These are phyloP conservation scores for Neofusicoccum parvum DNA, from an alignment of 2,329 filamentous ascomycete genomes.

Conservation along the genomic window DNA sequence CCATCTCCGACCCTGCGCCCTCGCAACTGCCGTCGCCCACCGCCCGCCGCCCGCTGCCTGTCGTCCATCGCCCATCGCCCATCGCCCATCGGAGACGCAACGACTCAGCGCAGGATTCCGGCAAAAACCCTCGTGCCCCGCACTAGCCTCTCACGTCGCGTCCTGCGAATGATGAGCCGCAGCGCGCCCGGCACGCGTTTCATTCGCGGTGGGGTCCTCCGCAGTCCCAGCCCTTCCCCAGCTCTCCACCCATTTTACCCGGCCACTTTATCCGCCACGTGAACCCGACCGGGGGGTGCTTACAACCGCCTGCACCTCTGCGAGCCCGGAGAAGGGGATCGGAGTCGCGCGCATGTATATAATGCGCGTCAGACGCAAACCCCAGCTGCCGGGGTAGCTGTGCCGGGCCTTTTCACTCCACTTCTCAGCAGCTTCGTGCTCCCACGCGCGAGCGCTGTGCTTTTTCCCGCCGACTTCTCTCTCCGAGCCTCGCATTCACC, in stretches of 20 bases:
- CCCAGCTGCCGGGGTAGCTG: not conserved
- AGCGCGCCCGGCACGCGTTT: not conserved
- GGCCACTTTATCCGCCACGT: constrained; percentile 15
- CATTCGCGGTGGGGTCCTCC: not conserved
- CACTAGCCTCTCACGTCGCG: not conserved
- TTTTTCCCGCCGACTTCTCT: not conserved
- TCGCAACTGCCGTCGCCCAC: not conserved
- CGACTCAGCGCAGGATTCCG: constrained; percentile 11
- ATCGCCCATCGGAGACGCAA: not conserved
- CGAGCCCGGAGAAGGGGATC: not conserved
- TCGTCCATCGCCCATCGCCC: not conserved
- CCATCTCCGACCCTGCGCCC: not conserved
- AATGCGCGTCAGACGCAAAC: constrained; percentile 5
- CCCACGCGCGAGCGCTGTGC: no score
- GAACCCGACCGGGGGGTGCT: not conserved
- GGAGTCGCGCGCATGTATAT: constrained; percentile 6
- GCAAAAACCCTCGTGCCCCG: constrained; percentile 8
- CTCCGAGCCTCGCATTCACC: not conserved
- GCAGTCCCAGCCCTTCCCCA: not conserved
- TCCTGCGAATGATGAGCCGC: not conserved
- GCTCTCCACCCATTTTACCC: constrained; percentile 1
- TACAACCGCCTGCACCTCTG: not conserved
- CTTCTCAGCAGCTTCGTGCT: not conserved
- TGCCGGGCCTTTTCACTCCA: not conserved
- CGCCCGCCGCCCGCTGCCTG: not conserved